Conservation (phyloP, 345 rosid genomes). For the Hibiscus trionum region DNA sequence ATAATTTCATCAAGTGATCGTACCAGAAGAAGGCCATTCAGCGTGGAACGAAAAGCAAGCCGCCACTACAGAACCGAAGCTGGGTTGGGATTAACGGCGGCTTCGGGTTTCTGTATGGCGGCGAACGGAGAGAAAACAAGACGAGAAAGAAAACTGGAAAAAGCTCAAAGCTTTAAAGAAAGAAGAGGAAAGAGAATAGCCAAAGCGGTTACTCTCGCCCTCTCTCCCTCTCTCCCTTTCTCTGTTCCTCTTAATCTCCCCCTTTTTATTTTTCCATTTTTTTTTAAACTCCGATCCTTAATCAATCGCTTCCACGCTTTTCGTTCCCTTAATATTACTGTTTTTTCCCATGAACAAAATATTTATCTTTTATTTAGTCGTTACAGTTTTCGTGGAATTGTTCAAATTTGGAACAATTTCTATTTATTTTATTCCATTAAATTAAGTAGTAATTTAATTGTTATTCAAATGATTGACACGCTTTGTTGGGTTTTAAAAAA, state of each 20-base stretch:
- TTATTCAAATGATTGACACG: too few species aligned
- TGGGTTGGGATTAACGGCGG: neutral
- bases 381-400: too few species aligned
- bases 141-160: neutral
- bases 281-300: neutral
- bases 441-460: too few species aligned
- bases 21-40: conserved; percentile 17
- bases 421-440: too few species aligned
- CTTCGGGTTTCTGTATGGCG: neutral
- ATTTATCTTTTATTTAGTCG: too few species aligned
- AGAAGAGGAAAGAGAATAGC: neutral
- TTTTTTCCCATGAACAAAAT: neutral
- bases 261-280: neutral
- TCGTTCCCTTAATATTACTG: neutral
- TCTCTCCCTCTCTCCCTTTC: neutral
- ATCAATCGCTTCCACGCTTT: conserved; percentile 1
- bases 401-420: too few species aligned
- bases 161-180: too few species aligned
- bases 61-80: conserved; percentile 5
- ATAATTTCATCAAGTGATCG: neutral
- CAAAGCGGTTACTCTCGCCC: neutral
- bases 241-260: neutral
- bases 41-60: conserved; percentile 2
- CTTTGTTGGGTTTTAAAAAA: too few species aligned
- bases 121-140: neutral